A percentile compares a stretch with the other conserved stretches of the same genome.
Conservation (phyloP, 177 flowering plant genomes). For the Vitis hybrid region DNA sequence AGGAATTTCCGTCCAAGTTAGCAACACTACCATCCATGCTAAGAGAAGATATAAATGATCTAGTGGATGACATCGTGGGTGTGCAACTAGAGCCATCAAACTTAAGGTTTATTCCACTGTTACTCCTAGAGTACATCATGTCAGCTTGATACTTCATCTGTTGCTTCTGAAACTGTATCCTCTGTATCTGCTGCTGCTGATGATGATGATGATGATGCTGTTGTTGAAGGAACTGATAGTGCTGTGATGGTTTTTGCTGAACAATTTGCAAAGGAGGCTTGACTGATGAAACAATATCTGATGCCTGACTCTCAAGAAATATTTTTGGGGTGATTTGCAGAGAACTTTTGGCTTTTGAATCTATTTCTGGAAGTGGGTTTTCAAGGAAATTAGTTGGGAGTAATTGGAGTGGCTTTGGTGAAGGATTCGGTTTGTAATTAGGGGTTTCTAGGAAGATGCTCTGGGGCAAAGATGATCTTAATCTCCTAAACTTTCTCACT, state of each 20-base stretch:
- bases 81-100: conserved; percentile 84
- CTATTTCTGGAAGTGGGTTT: conserved; percentile 30
- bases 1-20: conserved; percentile 64
- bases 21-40: conserved; percentile 96
- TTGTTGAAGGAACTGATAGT: conserved; percentile 50
- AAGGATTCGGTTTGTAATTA: conserved; percentile 25
- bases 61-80: conserved; percentile 86
- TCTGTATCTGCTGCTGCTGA: background rate
- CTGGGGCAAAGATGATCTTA: conserved; percentile 40
- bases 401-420: conserved; percentile 36
- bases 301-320: conserved; percentile 41
- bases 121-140: conserved; percentile 54
- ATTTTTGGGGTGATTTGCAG: background rate
- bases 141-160: conserved; percentile 72
- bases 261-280: conserved; percentile 44
- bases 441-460: conserved; percentile 58
- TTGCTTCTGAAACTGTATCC: conserved; percentile 24
- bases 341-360: conserved; percentile 34
- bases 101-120: conserved; percentile 70
- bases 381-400: conserved; percentile 28
- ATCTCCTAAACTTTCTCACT: conserved; percentile 54
- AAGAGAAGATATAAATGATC: conserved; percentile 92
- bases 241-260: conserved; percentile 38
- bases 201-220: conserved; percentile 29
- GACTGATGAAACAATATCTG: conserved; percentile 52